Percentiles rank a stretch among this genome's conserved stretches.
Evolutionary conservation across 2,329 filamentous ascomycete genomes (phyloP).

Genomic region (Biscogniauxia mediterranea): DNA sequence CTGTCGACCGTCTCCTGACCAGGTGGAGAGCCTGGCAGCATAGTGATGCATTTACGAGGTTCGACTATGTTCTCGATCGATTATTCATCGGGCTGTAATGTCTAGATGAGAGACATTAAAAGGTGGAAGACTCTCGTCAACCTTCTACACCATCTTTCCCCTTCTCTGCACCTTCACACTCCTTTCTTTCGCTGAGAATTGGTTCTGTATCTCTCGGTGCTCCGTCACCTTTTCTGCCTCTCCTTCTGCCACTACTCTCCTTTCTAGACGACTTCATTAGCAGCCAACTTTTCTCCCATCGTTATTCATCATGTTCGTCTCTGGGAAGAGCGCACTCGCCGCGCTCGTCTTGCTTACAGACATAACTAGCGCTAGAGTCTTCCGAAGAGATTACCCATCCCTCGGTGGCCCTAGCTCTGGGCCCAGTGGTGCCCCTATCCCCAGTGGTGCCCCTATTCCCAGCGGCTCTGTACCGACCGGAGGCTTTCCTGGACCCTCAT

Average conservation of each 20-base stretch:
- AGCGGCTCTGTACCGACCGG: no score
- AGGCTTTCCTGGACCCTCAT: neutral
- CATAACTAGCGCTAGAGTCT: conserved; percentile 7
- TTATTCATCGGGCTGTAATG: neutral
- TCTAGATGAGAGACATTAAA: neutral
- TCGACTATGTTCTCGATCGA: neutral
- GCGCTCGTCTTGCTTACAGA: conserved; percentile 13
- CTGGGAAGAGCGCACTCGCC: conserved; percentile 13
- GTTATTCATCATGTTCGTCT: conserved; percentile 21
- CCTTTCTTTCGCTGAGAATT: neutral
- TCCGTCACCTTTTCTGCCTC: conserved; percentile 5
- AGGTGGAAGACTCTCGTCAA: neutral
- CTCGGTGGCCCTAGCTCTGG: conserved; percentile 1
- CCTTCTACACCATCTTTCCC: neutral
- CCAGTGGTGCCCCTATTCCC: no score
- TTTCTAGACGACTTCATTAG: neutral
- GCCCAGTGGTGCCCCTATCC: neutral
- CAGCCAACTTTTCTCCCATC: conserved; percentile 2
- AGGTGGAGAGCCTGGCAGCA: neutral
- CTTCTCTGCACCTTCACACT: neutral
- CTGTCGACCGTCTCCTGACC: neutral
- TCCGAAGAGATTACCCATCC: conserved; percentile 6
- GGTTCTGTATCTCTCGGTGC: conserved; percentile 1
- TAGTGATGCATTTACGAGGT: neutral
- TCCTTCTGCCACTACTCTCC: neutral